Conservation (phyloP, 1,284 basidiomycete genomes). For the Apiotrichum gracile region DNA sequence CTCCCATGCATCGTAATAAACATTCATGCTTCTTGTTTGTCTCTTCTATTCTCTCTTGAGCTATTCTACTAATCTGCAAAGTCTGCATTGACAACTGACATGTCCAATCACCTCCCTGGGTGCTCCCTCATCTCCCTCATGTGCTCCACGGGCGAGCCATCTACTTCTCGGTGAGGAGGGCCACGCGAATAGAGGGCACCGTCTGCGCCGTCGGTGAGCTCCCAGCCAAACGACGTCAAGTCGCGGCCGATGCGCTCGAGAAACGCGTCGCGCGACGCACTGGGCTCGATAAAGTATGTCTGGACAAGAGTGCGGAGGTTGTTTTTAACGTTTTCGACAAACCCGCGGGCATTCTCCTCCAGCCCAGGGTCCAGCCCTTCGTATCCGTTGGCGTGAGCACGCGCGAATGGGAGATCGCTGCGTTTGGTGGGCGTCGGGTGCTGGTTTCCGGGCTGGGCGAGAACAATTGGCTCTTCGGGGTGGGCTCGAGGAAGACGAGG, state of each 20-base stretch:
- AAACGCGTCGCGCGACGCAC: constrained; percentile 32
- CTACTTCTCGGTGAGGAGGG: no score
- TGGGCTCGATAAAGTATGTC: constrained; percentile 28
- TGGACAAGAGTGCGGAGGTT: constrained; percentile 32
- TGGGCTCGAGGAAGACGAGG: constrained; percentile 5
- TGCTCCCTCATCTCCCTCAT: no score
- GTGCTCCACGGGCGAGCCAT: no score
- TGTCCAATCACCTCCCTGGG: no score
- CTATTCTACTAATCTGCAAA: no score
- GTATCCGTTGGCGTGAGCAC: constrained; percentile 27
- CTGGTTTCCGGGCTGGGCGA: constrained; percentile 1
- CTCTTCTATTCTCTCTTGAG: no score
- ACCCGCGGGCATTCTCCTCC: constrained; percentile 33
- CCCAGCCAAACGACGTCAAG: constrained; percentile 30
- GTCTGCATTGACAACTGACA: no score
- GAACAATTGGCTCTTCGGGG: not conserved
- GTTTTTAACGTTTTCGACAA: constrained; percentile 40
- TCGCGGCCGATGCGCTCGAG: constrained; percentile 38
- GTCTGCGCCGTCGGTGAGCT: constrained; percentile 34
- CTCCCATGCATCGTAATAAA: no score
- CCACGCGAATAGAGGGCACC: constrained; percentile 18
- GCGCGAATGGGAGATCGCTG: constrained; percentile 6
- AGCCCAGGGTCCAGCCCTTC: constrained; percentile 29
- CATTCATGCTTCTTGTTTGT: no score
- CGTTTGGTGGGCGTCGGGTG: constrained; percentile 2